These are phyloP conservation scores for Kwoniella dejecticola DNA, from an alignment of 768 basidiomycete species.

Conservation along the genomic window DNA sequence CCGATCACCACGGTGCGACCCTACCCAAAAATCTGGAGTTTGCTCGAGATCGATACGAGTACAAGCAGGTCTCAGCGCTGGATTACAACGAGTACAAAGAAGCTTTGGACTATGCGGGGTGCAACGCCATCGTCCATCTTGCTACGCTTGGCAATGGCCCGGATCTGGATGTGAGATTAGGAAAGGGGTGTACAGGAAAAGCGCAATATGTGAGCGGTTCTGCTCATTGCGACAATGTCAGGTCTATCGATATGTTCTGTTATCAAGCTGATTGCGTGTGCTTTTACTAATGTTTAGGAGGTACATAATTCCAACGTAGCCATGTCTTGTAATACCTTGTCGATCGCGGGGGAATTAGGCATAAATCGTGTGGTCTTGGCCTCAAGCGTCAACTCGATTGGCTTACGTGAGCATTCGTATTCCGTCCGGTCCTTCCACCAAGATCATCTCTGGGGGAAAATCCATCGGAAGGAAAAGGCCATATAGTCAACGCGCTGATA, in stretches of 20 bases:
- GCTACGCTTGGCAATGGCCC: conserved; percentile 26
- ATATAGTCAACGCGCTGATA: not conserved
- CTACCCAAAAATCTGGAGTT: not conserved
- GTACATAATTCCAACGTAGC: conserved; percentile 44
- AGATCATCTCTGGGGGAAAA: not conserved
- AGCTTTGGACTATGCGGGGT: conserved; percentile 24
- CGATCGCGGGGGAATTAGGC: conserved; percentile 40
- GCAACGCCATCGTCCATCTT: conserved; percentile 47
- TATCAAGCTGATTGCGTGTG: no score
- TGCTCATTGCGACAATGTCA: no score
- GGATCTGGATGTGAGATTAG: conserved; percentile 11
- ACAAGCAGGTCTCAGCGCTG: conserved; percentile 19
- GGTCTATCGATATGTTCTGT: no score
- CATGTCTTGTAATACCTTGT: conserved; percentile 45
- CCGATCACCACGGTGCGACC: not conserved
- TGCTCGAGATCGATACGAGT: not conserved
- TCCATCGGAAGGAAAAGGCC: not conserved
- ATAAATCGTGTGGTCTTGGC: conserved; percentile 47
- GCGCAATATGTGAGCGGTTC: conserved; percentile 23
- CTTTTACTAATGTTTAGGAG: conserved; percentile 13
- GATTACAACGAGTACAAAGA: conserved; percentile 29
- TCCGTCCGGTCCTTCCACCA: no score
- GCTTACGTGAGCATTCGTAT: conserved; percentile 35
- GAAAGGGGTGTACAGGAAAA: not conserved
- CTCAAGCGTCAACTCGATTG: conserved; percentile 47